These are phyloP conservation scores for Chlorophyllum brunneum DNA, from an alignment of 768 basidiomycete genomes.

Conservation along the genomic window DNA sequence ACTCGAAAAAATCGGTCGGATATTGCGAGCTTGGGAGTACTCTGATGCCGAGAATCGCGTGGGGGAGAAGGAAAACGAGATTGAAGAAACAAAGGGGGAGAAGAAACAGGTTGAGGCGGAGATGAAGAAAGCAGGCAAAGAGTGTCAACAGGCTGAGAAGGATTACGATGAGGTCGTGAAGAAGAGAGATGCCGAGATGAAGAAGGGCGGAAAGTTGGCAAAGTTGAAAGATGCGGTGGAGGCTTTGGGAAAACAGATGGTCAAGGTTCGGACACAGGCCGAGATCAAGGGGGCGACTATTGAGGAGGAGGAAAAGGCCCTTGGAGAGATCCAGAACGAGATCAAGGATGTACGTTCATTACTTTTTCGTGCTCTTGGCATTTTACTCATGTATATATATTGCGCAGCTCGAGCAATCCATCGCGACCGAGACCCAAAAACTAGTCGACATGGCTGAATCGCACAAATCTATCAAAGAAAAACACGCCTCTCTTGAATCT, in stretches of 20 bases:
- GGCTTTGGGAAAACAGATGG: constrained; percentile 72
- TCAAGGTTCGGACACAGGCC: constrained; percentile 80
- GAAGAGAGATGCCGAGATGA: constrained; percentile 81
- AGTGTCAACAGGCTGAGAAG: constrained; percentile 62
- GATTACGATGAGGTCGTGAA: constrained; percentile 63
- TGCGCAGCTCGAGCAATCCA: constrained; percentile 51
- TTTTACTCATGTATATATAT: background rate
- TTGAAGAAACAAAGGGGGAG: constrained; percentile 46
- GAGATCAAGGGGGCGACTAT: constrained; percentile 78
- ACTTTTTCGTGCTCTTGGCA: background rate
- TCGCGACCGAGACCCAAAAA: constrained; percentile 56
- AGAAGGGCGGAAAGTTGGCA: constrained; percentile 90
- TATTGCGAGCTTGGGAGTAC: constrained; percentile 90
- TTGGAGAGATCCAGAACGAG: constrained; percentile 48
- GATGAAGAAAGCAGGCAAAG: constrained; percentile 47
- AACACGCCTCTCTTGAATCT: constrained; percentile 55
- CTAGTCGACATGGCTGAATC: constrained; percentile 50
- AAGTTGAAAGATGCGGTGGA: constrained; percentile 78
- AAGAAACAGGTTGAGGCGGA: constrained; percentile 41
- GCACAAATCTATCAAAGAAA: constrained; percentile 64
- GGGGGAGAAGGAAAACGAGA: constrained; percentile 51
- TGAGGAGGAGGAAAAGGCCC: constrained; percentile 69
- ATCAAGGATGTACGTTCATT: constrained; percentile 52
- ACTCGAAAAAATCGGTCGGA: constrained; percentile 78
- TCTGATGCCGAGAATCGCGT: constrained; percentile 52